Conservation (phyloP, 208 protist genomes). For the Acanthamoeba healyi region DNA sequence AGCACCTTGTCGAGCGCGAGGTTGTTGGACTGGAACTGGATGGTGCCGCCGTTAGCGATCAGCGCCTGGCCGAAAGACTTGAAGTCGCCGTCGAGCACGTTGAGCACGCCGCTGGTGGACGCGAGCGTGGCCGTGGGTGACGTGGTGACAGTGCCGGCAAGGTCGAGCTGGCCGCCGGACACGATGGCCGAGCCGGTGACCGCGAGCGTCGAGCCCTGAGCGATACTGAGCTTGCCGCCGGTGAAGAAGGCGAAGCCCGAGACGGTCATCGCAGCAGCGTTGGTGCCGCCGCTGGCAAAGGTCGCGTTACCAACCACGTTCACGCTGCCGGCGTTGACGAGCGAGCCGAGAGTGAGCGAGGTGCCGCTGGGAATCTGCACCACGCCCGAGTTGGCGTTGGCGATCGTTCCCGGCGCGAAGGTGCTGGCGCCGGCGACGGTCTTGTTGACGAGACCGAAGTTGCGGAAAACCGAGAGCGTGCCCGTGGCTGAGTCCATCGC, state of each 20-base stretch:
- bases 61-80: conserved; percentile 29
- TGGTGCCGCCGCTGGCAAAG: conserved; percentile 31
- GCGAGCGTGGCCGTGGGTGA: neutral
- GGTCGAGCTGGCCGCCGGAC: conserved; percentile 48
- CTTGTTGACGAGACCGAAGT: conserved; percentile 38
- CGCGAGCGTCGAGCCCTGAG: neutral
- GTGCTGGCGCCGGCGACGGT: neutral
- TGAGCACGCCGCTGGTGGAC: conserved; percentile 38
- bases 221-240: conserved; percentile 8
- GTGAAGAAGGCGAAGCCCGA: conserved; percentile 20
- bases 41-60: neutral
- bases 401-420: neutral
- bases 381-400: neutral
- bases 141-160: conserved; percentile 9
- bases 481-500: neutral
- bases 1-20: neutral
- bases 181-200: neutral
- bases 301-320: neutral
- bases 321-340: conserved; percentile 20
- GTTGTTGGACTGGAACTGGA: conserved; percentile 65
- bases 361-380: conserved; percentile 10
- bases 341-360: neutral
- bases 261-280: neutral
- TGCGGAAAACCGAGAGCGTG: neutral
- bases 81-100: conserved; percentile 38